phyloP scores from a whole-genome alignment of 495 filamentous ascomycete species.

The Geopyxis carbonaria region DNA sequence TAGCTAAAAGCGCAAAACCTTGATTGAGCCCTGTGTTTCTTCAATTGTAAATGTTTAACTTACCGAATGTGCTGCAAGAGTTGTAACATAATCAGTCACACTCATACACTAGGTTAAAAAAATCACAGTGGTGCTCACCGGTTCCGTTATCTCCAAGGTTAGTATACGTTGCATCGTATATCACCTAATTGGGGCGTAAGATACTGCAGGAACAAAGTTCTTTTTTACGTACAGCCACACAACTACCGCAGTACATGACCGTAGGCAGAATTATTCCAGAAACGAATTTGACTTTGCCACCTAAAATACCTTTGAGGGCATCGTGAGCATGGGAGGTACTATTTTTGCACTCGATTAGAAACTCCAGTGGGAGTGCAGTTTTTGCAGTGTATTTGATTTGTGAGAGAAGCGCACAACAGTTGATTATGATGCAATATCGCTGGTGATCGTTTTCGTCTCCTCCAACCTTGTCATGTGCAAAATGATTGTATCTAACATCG shows the following conservation, averaged over 20 bases:
- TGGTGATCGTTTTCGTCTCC: neutral
- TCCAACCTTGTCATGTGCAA: neutral
- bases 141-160: no score
- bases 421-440: neutral
- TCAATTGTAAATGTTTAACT: no score
- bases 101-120: neutral
- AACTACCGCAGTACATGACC: neutral
- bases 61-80: no score
- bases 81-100: neutral
- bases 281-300: neutral
- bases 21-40: no score
- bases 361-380: neutral
- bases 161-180: no score
- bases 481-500: neutral
- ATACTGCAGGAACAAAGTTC: no score
- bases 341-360: neutral
- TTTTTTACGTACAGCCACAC: neutral
- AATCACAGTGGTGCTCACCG: neutral
- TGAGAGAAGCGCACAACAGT: neutral
- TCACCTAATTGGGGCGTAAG: no score
- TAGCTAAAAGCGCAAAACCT: neutral
- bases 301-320: neutral
- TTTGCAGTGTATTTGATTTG: neutral
- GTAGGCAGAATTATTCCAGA: neutral
- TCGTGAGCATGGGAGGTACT: neutral